Conservation (phyloP, 2,329 filamentous ascomycete species). For the Lachnellula suecica region DNA sequence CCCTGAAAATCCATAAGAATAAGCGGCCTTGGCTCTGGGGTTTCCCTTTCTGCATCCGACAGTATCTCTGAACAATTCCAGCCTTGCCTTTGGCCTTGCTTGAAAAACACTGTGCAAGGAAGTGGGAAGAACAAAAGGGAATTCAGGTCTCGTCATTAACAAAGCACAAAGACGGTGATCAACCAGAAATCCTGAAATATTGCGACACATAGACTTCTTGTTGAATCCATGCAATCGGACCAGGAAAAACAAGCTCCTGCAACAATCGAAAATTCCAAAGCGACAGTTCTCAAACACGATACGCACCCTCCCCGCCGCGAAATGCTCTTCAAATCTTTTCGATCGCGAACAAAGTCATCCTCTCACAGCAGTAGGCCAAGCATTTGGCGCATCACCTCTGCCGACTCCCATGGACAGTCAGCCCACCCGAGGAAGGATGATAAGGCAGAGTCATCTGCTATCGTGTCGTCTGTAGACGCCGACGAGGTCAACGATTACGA, state of each 20-base stretch:
- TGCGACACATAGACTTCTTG: no score
- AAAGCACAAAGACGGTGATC: no score
- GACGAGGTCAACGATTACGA: conserved; percentile 16
- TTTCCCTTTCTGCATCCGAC: background rate
- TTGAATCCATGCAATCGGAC: no score
- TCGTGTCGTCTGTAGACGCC: background rate
- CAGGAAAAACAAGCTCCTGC: background rate
- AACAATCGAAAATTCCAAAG: background rate
- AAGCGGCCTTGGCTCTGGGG: background rate
- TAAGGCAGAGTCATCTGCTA: background rate
- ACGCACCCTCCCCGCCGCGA: background rate
- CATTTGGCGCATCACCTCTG: conserved; percentile 9
- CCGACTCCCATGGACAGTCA: conserved; percentile 9
- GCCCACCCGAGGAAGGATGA: conserved; percentile 2
- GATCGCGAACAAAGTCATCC: conserved; percentile 19
- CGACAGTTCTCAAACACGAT: no score
- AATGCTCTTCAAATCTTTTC: conserved; percentile 25
- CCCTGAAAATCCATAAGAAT: background rate
- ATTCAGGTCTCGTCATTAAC: no score
- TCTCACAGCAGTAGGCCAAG: conserved; percentile 19
- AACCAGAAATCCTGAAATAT: no score
- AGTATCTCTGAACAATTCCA: background rate
- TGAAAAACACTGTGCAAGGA: background rate
- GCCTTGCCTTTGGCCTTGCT: background rate
- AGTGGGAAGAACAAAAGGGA: no score